A percentile compares a stretch with the other conserved stretches of the same genome.
Evolutionary conservation across 108 stramenopile genomes (phyloP).

Genomic region (Parmales sp.): DNA sequence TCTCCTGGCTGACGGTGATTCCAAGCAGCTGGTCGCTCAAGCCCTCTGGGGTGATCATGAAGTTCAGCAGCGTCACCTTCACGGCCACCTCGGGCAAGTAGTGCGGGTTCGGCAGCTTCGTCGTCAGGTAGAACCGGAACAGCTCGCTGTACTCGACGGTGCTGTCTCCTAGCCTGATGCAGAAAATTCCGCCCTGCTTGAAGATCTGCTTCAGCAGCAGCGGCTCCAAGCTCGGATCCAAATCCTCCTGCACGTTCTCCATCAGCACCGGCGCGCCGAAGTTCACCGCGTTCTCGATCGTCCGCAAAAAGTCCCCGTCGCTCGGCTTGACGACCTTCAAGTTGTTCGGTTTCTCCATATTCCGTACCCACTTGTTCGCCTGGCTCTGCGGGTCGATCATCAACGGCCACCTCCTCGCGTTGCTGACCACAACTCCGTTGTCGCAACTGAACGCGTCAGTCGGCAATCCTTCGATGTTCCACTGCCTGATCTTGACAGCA

Average conservation of each 20-base stretch:
- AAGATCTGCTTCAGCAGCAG: constrained; percentile 44
- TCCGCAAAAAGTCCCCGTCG: constrained; percentile 38
- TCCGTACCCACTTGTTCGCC: constrained; percentile 53
- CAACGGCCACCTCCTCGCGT: constrained; percentile 47
- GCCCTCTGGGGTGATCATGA: constrained; percentile 49
- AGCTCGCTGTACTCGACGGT: constrained; percentile 45
- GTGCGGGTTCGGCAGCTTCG: constrained; percentile 59
- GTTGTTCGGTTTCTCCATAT: constrained; percentile 27
- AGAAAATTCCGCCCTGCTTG: constrained; percentile 41
- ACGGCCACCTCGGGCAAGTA: constrained; percentile 56
- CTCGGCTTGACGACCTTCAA: constrained; percentile 41
- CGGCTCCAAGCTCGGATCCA: constrained; percentile 51
- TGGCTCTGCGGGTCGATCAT: constrained; percentile 62
- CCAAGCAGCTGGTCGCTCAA: constrained; percentile 53
- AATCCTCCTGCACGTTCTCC: constrained; percentile 44
- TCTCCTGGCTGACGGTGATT: constrained; percentile 41
- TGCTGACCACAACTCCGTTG: constrained; percentile 41
- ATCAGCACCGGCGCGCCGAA: constrained; percentile 45
- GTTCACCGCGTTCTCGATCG: constrained; percentile 45
- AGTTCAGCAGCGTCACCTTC: constrained; percentile 54
- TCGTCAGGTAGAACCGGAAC: constrained; percentile 50
- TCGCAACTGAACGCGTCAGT: constrained; percentile 47
- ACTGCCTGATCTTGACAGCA: constrained; percentile 42
- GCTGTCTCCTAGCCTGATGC: constrained; percentile 46
- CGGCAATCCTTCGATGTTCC: constrained; percentile 46